Conservation (phyloP, 495 filamentous ascomycete genomes). For the Jackrogersella multiformis region DNA sequence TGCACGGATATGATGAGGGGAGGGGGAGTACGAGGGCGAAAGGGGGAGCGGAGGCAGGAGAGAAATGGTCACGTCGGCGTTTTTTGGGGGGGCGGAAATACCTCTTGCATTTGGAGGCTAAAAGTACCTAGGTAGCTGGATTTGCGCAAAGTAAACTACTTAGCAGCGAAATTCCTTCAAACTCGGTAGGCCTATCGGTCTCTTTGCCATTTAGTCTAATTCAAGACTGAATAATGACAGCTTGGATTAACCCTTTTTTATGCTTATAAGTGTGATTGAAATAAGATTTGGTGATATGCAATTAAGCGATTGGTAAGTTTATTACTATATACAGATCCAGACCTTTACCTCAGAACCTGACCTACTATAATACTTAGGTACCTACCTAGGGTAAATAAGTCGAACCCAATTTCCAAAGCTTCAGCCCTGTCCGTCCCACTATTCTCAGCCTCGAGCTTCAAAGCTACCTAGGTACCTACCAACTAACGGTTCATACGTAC, state of each 20-base stretch:
- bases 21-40: neutral
- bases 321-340: neutral
- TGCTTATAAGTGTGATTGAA: neutral
- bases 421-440: conserved; percentile 26
- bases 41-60: too few relatives aligned
- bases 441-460: conserved; percentile 31
- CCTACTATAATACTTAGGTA: neutral
- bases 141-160: neutral
- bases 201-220: conserved; percentile 1
- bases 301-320: neutral
- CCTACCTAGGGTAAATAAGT: too few relatives aligned
- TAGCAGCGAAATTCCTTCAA: neutral
- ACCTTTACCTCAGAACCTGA: too few relatives aligned
- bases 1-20: conserved; percentile 2
- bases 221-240: conserved; percentile 13
- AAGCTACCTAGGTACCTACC: too few relatives aligned
- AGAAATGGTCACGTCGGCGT: conserved; percentile 16
- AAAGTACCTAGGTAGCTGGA: conserved; percentile 8
- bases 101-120: conserved; percentile 29
- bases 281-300: neutral
- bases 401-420: neutral
- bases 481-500: neutral
- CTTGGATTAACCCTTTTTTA: too few relatives aligned
- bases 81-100: conserved; percentile 33
- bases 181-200: conserved; percentile 2